These are phyloP conservation scores for Avena eriantha DNA, from an alignment of 176 grass and related monocot species.

Conservation along the genomic window DNA sequence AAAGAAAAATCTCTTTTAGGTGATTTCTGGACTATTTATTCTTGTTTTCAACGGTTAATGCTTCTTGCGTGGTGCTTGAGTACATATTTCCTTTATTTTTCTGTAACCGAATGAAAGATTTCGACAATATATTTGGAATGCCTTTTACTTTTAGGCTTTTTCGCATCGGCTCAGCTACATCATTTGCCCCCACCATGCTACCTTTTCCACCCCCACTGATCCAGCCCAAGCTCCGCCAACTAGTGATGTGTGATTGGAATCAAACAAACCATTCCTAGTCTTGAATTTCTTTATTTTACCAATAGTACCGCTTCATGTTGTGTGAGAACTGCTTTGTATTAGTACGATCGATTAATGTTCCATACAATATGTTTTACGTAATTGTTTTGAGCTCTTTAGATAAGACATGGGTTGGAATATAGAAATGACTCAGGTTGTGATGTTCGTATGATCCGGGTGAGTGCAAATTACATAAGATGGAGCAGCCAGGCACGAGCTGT, in stretches of 20 bases:
- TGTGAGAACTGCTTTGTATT: neutral
- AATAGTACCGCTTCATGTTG: neutral
- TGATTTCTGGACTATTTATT: neutral
- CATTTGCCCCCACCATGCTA: too few species aligned
- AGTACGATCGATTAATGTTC: too few species aligned
- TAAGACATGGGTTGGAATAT: too few species aligned
- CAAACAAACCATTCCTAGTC: neutral
- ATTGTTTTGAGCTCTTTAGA: too few species aligned
- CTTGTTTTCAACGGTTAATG: neutral
- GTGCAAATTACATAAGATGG: too few species aligned
- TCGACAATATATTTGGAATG: neutral
- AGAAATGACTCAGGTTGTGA: too few species aligned
- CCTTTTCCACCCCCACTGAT: too few species aligned
- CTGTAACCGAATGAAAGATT: neutral
- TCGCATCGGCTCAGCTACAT: neutral
- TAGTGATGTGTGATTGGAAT: neutral
- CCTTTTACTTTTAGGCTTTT: neutral
- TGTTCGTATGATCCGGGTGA: too few species aligned
- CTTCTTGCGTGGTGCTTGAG: neutral
- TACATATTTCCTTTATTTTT: neutral
- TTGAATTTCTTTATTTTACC: neutral
- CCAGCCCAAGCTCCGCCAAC: too few species aligned
- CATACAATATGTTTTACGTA: too few species aligned
- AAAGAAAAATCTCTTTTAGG: neutral
- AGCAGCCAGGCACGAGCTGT: too few species aligned